Base-by-base conservation (phyloP, 1,139 yeast species). In the Pichia sp. region DNA sequence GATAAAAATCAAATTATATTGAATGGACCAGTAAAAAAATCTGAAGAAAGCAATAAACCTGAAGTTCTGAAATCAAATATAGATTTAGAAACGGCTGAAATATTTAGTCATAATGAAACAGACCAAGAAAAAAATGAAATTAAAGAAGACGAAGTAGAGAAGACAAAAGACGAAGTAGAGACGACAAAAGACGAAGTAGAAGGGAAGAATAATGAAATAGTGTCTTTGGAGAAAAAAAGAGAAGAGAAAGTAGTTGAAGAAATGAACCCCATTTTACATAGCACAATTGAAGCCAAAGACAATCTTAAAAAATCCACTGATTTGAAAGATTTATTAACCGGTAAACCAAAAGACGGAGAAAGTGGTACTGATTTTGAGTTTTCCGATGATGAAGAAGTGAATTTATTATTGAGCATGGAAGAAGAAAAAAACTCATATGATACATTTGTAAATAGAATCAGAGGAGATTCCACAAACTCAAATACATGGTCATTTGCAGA, bases 361-460 rank as follows among this genome's bases (percentile, higher is more conserved):
- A 12, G 15, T 7, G 46, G 56, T 1, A 61, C 76, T 7, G 85
- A 81, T 50, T 83, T 82, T 56, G 85, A 78, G 51, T 86, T 79
- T 62, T 85, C 81, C 25, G 89, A 85, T 49, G 82, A 80, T 30
- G 96, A 90, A 50, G 95, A 87, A 49, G 80, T 79, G 29, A 75
- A 78, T 16, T 65, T 88, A 3, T 71, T 75, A 3, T 73, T 78
- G 39, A 85, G 82, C 55, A 65, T 90, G 51, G 71, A 72, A 40
- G 74, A 75, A 42, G 98, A 92, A 62, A 85, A 80, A 46, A 72
- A 70, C 34, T 95, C 86, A 47, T 87, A 85, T 61, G 81, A 78
- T 47, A 66, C 76, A 18, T 85, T 92, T 58, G 79, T 78, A 35
- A 34, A 36, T 27, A 26, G 37, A 15, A 35, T 55, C 3, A 44